Base-by-base conservation (phyloP, 2,329 filamentous ascomycete species). In the Metarhizium guizhouense region DNA sequence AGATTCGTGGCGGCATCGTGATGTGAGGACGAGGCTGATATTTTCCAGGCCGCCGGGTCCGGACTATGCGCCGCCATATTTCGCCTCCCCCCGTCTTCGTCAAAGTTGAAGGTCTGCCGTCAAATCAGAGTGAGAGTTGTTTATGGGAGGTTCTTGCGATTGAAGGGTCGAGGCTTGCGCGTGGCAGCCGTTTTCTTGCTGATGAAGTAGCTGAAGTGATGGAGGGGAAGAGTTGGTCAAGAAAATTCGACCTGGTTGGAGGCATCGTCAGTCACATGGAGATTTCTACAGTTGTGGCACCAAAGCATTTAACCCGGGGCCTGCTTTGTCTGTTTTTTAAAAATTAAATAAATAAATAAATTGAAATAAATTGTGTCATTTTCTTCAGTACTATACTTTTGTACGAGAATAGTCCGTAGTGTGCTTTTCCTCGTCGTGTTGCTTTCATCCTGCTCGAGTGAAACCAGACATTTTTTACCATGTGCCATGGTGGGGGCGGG, bases 1-100 rank as follows among this genome's bases (percentile, higher is more conserved):
- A 61, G 49, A 40, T 57, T 57, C n/a, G 54, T 49, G 7, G 18
- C 51, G 29, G 55, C 52, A 53, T 57, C 49, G 47, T 25, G 50
- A 30, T 61, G 58, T 14, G 40, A 51, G 38, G 56, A 57, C 47
- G 53, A 55, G 29, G 53, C 45, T 38, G 56, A 52, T 29, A 40
- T 20, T 40, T 47, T 55, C 43, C 49, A 51, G 18, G 45, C 30
- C 47, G 56, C 53, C 14, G 56, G 30, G 38, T 52, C 52, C 10
- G 50, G 20, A 20, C 32, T 30, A 7, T 32, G 25, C 42, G 51
- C 42, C 8, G 51, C 42, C 51, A 47, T 30, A 29, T 30, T 14
- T 30, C 25, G 7, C 10, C 16, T 8, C 25, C 18, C 45, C 45
- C 25, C 45, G 11, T n/a, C 13, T 18, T 7, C 2, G 13, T 48